Base-by-base conservation (phyloP, 306 rosid species). In the Fragaria iinumae region DNA sequence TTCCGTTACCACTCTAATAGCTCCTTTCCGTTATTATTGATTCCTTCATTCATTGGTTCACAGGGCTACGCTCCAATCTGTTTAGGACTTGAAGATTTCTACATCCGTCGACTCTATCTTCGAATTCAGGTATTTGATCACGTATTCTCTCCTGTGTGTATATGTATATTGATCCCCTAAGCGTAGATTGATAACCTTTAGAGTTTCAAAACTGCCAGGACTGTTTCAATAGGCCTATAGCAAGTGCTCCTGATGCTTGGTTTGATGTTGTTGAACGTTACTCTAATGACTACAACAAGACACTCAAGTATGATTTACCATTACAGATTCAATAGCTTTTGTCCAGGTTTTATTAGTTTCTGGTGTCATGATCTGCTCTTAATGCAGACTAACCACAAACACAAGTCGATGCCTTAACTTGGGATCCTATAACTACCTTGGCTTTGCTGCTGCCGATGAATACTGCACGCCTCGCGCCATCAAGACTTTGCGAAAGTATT, bases 241-340 rank as follows among this genome's bases (percentile, higher is more conserved):
- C 96, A 21, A 95, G 97, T 81, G 96, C 97, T 80, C 98, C 97
- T 39, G 97, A 95, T 80, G 90, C 98, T 72, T 95, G 98, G 98
- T 86, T 95, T 85, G 97, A 95, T 84, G 97, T 95, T 67, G 97
- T 95, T 0, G 98, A 95, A 71, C 98, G 98, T 78, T 77, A 65
- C 88, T 95, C 98, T 25, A 89, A 92, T 77, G 98, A 95, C 83
- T 85, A 77, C 80, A 95, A 95, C 86, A 92, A 92, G 90, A 95
- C 97, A 12, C 84, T 95, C 17, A 90, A 87, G 98, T 86, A 72
- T 69, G 74, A 41, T 32, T 60, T 60, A 17, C 44, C 9, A 6
- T 13, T 21, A 0, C 48, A 43, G 21, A 34, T 62, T 63, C 14
- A 16, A 36, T 5, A 13, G 29, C 45, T 70, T 1, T 5, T n/a